Conservation (phyloP, 2,329 filamentous ascomycete species). For the Talaromyces sp. region DNA sequence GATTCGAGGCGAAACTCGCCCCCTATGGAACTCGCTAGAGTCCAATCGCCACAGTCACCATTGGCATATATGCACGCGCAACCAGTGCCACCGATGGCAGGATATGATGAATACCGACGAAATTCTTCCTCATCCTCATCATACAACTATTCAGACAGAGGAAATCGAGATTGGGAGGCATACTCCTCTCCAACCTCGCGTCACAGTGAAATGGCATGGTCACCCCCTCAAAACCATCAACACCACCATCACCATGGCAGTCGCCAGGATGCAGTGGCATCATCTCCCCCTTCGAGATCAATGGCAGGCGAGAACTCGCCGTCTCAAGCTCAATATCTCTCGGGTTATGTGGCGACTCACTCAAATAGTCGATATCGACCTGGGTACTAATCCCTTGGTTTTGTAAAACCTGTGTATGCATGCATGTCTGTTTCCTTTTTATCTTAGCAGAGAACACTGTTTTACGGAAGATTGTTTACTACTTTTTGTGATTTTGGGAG, state of each 20-base stretch:
- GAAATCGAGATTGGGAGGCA: slow-evolving; percentile 31
- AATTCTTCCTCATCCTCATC: slow-evolving; percentile 11
- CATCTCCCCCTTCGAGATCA: slow-evolving; percentile 5
- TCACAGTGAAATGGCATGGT: slow-evolving; percentile 4
- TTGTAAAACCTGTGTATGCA: not conserved
- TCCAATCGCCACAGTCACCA: slow-evolving; percentile 25
- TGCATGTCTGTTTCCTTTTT: not conserved
- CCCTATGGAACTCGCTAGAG: slow-evolving; percentile 30
- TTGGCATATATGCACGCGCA: slow-evolving; percentile 7
- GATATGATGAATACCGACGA: slow-evolving; percentile 3
- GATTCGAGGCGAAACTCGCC: slow-evolving; percentile 40
- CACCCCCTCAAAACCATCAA: not conserved
- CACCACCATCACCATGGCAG: not conserved
- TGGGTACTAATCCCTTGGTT: slow-evolving; percentile 6
- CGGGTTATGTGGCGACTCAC: slow-evolving; percentile 11
- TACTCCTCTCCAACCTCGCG: slow-evolving; percentile 6
- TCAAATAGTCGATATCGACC: slow-evolving; percentile 14
- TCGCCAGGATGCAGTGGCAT: slow-evolving; percentile 2
- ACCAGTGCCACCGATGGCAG: not conserved
- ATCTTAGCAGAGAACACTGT: not conserved
- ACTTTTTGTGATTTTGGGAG: not conserved
- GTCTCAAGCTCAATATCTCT: not conserved
- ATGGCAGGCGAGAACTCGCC: not conserved
- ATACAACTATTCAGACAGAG: slow-evolving; percentile 29
- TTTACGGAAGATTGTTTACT: not conserved